Evolutionary conservation across 495 filamentous ascomycete species (phyloP), one percentile per base, ranked within the genome.

Genomic region (Xanthoparmelia taractica): DNA sequence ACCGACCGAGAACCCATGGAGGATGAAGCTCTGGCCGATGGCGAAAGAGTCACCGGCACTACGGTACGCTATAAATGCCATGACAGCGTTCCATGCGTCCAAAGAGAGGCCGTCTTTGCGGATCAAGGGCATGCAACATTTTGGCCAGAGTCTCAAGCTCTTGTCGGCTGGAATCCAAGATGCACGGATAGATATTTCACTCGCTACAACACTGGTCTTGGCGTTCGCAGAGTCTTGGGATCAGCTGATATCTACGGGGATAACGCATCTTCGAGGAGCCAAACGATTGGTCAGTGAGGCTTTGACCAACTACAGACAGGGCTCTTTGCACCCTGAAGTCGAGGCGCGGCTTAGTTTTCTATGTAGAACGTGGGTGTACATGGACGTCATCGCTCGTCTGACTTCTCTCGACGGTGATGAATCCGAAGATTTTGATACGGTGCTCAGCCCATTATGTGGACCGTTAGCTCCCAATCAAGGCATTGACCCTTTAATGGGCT

Each of bases 161-260:
- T 75, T 91, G 45, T 80, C 80, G 23, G 76, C 79, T 31, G 81
- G 82, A 20, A 82, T 89, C 38, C 77, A 79, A 57, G 79, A 78
- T 48, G 89, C 89, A 82, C 77, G 79, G 37, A 68, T 76, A 2
- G 87, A 91, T 64, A 82, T 84, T 17, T 87, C 88, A 10, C 74
- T 92, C 54, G 88, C 88, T 8, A 91, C 89, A 23, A 89, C 87
- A 5, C 74, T 92, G 18, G 85, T 83, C 0, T 75, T 92, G 18
- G 88, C 87, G 11, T 91, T 91, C 70, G 84, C 86, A 5, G 89
- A 92, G 66, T 87, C 85, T 0, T 92, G 89, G 86, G 88, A 91
- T 67, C 82, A 83, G 60, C 83, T 90, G 60, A 89, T 84, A 56
- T 81, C 80, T n/a, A 89, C 86, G 23, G 89, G 89, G 17, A 88